Base-by-base conservation (phyloP, 495 filamentous ascomycete species). In the Aspergillus hancockii region DNA sequence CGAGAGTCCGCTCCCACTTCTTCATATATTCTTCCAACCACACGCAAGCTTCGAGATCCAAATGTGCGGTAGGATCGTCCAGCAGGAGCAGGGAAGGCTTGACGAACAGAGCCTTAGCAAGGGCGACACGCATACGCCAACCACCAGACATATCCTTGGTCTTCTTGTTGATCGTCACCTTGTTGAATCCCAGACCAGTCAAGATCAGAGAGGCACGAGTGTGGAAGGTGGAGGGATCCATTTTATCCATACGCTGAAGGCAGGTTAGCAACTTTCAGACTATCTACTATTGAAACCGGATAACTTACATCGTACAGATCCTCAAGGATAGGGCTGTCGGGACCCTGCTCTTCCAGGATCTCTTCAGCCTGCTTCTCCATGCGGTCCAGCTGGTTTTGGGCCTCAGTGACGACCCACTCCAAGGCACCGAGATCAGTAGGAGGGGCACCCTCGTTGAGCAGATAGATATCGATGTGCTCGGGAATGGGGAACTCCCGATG, bases 81-180 rank as follows among this genome's bases (percentile, higher is more conserved):
- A 99, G 92, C 49, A 99, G 84, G 18, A 99, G 85, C 38, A 99
- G 82, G 8, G 91, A 93, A 22, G 94, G 94, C 83, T 93, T 95
- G 75, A 99, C 93, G 81, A 99, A 99, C 49, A 99, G 88, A 30
- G 94, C 95, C 83, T 98, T 99, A 67, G 83, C 94, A 41, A 99
- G 85, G 32, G 94, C 94, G 30, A 99, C 94, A 83, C 94, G 90
- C 94, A 99, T 99, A 80, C 95, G 86, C 94, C 94, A 99, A 61
- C 94, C 94, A 88, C 94, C 94, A 63, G 94, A 99, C 94, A 99
- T 99, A 69, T 99, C 94, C 85, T 97, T 99, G 62, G 94, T 99
- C 84, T 91, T 95, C 85, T 99, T 99, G 74, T 93, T 80, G 69
- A 99, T 98, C 31, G 94, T 99, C 30, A 64, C 74, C 79, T 97